Evolutionary conservation across 192 early-diverging fungal genomes (phyloP), one percentile per base, ranked within the genome.

Genomic region (Coemansia sp.): DNA sequence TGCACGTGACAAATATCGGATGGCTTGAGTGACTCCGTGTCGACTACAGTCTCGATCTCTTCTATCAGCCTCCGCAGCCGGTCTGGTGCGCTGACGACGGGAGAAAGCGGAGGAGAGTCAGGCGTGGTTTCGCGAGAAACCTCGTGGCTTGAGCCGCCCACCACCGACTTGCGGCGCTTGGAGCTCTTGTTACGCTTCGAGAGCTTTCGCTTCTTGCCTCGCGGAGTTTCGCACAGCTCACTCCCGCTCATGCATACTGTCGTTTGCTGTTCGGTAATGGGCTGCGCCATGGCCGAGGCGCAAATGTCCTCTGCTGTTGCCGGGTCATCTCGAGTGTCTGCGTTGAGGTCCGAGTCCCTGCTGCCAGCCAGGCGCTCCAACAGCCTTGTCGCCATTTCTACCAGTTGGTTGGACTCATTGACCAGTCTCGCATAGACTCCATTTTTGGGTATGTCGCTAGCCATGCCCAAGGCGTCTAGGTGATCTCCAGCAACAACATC

Each of bases 171-270:
- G 9, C n/a, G 18, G 26, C 44, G 68, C 56, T 29, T 40, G 8
- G 27, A 17, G 42, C 58, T 32, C 34, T 15, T 11, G 5, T 11
- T 10, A 27, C 44, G 62, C 50, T 29, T 40, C 15, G 27, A 17
- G 35, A 42, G 62, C 58, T 60, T 64, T 18, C 35, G 55, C 53
- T 60, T 60, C 58, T 41, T 68, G 53, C 66, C 34, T n/a, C 58
- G 32, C 41, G 39, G 53, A n/a, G 58, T 29, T 7, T 32, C 8
- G 14, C 52, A 50, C 12, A n/a, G 12, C 46, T 50, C 46, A 14
- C 12, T 50, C 46, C 27, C 26, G 3, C 19, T 34, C 52, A 9
- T 22, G 8, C 22, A 29, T 12, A 4, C 21, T 27, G 44, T 10
- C 44, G 15, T 22, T 3, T 24, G 1, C 9, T 50, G 46, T 4